Conservation (phyloP, 805 yeast species). For the Kodamaea lidongshanica region DNA sequence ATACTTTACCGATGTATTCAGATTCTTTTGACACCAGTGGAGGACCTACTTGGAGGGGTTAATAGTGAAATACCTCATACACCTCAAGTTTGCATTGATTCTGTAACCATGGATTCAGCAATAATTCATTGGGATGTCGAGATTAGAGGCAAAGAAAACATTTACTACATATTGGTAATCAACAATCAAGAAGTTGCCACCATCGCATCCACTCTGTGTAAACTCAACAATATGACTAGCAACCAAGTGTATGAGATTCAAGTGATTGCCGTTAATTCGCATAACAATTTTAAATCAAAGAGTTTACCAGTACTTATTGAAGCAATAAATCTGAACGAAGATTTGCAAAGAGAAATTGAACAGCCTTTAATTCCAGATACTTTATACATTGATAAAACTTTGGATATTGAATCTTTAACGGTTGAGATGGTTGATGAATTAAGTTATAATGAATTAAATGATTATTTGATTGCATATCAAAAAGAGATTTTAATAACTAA, state of each 20-base stretch:
- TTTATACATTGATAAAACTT: conserved; percentile 1
- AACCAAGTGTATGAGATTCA: conserved; percentile 29
- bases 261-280: conserved; percentile 30
- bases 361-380: conserved; percentile 2
- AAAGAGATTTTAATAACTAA: conserved; percentile 19
- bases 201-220: conserved; percentile 29
- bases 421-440: conserved; percentile 14
- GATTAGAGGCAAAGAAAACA: conserved; percentile 21
- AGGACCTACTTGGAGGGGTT: conserved; percentile 40
- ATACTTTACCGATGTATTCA: conserved; percentile 33
- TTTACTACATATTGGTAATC: conserved; percentile 29
- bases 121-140: conserved; percentile 53
- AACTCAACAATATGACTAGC: conserved; percentile 24
- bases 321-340: conserved; percentile 12
- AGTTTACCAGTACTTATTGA: conserved; percentile 28
- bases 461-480: conserved; percentile 22
- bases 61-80: conserved; percentile 51
- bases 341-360: conserved; percentile 6
- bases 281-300: conserved; percentile 31
- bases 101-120: conserved; percentile 40
- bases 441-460: conserved; percentile 16
- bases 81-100: conserved; percentile 51
- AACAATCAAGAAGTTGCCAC: conserved; percentile 34
- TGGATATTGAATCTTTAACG: conserved; percentile 6
- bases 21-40: conserved; percentile 40